Evolutionary conservation across 2,329 filamentous ascomycete species (phyloP), one percentile per base, ranked within the genome.

Genomic region (Sporothrix curviconia): DNA sequence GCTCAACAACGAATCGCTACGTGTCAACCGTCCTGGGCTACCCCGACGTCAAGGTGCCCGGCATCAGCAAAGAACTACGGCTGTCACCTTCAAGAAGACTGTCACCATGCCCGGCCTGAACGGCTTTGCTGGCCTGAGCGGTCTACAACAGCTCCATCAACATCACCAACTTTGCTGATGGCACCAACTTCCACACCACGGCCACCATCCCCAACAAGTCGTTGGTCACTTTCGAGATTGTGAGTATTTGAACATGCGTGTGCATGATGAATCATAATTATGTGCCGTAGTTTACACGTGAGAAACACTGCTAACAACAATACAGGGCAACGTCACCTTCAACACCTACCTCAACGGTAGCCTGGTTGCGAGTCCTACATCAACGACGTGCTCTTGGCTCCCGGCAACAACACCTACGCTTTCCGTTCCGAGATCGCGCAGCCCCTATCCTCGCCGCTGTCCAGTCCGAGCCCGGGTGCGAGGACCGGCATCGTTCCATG

Each of bases 201-300:
- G 77, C 79, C 58, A 73, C 74, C 57, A 84, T 89, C 52, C 83
- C 82, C 62, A 89, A 89, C 68, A 77, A 76, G 7, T 86, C 84
- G 1, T 70, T 81, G 53, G 76, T 86, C 66, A 82, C 78, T n/a
- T 75, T 89, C 54, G 78, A 85, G 34, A 79, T 89, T 64, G 81
- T 83, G 72, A 71, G 78, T 73, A 9, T n/a, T n/a, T n/a, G n/a
- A n/a, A n/a, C n/a, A n/a, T n/a, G n/a, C n/a, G n/a, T n/a, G n/a
- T n/a, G n/a, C n/a, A n/a, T n/a, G n/a, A n/a, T n/a, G n/a, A n/a
- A n/a, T n/a, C n/a, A n/a, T n/a, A n/a, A n/a, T n/a, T n/a, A n/a
- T n/a, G n/a, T n/a, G n/a, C n/a, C n/a, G n/a, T n/a, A n/a, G n/a
- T n/a, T n/a, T n/a, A n/a, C n/a, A n/a, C n/a, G n/a, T n/a, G 22